phyloP scores from a whole-genome alignment of 2,329 filamentous ascomycete species.

The Nemania bipapillata region DNA sequence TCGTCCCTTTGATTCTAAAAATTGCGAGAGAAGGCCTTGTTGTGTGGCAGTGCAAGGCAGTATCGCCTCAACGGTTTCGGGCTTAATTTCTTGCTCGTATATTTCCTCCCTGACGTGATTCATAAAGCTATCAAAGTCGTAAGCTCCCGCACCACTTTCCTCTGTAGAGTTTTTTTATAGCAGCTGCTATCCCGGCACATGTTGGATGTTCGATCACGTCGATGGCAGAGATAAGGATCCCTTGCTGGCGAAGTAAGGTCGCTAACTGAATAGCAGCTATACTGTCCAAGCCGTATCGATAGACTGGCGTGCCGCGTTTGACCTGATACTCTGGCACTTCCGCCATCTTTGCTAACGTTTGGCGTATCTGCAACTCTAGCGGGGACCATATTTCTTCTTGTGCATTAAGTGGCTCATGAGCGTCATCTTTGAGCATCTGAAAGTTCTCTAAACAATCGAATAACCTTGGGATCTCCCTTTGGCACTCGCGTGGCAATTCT shows the following conservation, averaged over 20 bases:
- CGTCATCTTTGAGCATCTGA: neutral
- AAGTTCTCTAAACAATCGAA: conserved; percentile 33
- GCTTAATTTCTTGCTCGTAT: conserved; percentile 28
- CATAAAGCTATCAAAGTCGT: conserved; percentile 58
- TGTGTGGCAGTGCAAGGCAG: conserved; percentile 84
- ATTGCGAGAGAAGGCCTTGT: conserved; percentile 80
- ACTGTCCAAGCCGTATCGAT: conserved; percentile 89
- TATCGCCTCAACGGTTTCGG: conserved; percentile 62
- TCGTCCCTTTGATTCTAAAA: conserved; percentile 71
- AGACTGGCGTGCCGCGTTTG: conserved; percentile 74
- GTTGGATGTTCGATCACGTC: conserved; percentile 77
- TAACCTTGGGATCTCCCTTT: conserved; percentile 40
- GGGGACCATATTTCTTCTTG: conserved; percentile 43
- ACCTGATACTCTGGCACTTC: conserved; percentile 63
- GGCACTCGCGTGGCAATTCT: conserved; percentile 40
- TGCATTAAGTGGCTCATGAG: neutral
- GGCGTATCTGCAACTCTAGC: conserved; percentile 64
- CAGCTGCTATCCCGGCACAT: conserved; percentile 52
- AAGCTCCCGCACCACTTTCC: conserved; percentile 34
- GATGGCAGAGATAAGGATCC: conserved; percentile 69
- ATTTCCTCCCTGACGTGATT: conserved; percentile 49
- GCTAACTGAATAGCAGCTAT: conserved; percentile 87
- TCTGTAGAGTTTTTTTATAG: conserved; percentile 1
- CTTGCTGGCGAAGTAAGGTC: conserved; percentile 69
- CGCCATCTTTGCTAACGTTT: conserved; percentile 69